Conservation (phyloP, 257 asterid genomes). For the Misopates orontium region DNA sequence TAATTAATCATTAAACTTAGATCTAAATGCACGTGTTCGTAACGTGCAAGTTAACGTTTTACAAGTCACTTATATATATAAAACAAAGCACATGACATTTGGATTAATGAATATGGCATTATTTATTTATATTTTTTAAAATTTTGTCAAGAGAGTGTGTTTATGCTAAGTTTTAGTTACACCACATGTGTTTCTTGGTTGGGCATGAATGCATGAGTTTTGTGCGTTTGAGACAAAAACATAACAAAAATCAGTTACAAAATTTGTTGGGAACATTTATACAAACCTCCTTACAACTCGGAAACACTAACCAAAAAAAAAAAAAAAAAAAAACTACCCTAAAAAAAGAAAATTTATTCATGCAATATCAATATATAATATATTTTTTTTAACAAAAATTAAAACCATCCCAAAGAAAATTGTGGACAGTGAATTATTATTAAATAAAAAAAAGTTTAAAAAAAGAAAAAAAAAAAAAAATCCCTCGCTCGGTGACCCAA, state of each 20-base stretch:
- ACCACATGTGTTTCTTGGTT: constrained; percentile 42
- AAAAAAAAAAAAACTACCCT: constrained; percentile 18
- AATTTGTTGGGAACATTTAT: constrained; percentile 28
- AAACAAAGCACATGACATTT: too few relatives aligned
- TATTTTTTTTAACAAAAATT: too few relatives aligned
- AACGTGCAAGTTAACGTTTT: constrained; percentile 6
- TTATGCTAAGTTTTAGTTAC: constrained; percentile 56
- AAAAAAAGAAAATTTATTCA: constrained; percentile 6
- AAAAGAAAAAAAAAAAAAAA: constrained; percentile 31
- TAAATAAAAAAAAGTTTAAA: too few relatives aligned
- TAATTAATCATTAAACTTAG: neutral
- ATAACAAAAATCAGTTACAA: constrained; percentile 29
- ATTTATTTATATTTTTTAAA: too few relatives aligned
- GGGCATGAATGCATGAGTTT: constrained; percentile 30
- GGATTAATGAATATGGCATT: too few relatives aligned
- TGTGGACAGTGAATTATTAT: constrained; percentile 6
- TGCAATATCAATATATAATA: too few relatives aligned
- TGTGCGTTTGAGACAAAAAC: constrained; percentile 27
- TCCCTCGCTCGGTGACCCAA: constrained; percentile 71
- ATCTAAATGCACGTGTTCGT: constrained; percentile 40
- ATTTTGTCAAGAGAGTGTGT: constrained; percentile 24
- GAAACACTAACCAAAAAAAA: too few relatives aligned
- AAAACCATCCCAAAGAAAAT: too few relatives aligned
- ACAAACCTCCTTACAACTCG: constrained; percentile 33
- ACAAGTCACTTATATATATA: constrained; percentile 1